Evolutionary conservation across 352 stramenopile species (phyloP).

Genomic region (Pythium folliculosum): DNA sequence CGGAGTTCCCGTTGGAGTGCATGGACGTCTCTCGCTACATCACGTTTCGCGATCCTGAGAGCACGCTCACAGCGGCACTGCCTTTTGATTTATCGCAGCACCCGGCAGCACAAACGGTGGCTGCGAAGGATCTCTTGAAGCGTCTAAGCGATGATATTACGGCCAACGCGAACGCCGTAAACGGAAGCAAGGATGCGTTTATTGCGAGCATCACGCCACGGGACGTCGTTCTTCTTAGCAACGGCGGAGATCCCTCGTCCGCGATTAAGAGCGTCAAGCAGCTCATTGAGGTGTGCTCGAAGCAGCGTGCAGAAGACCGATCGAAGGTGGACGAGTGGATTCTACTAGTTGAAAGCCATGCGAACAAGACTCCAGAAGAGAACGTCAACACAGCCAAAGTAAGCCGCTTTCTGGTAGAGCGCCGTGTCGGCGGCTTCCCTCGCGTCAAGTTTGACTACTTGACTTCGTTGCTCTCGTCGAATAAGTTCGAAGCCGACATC

Average conservation of each 20-base stretch:
- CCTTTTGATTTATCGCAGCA: constrained; percentile 94
- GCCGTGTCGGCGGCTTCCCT: constrained; percentile 60
- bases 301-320: constrained; percentile 55
- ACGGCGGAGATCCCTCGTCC: constrained; percentile 11
- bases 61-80: constrained; percentile 48
- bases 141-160: constrained; percentile 92
- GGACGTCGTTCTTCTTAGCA: constrained; percentile 35
- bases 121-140: constrained; percentile 93
- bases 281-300: constrained; percentile 54
- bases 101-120: constrained; percentile 89
- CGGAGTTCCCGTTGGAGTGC: constrained; percentile 70
- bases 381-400: constrained; percentile 28
- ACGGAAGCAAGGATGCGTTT: constrained; percentile 77
- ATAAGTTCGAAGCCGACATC: constrained; percentile 61
- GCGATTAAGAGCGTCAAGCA: constrained; percentile 41
- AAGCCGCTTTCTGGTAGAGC: constrained; percentile 60
- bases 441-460: constrained; percentile 78
- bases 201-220: constrained; percentile 60
- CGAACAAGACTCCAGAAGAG: constrained; percentile 49
- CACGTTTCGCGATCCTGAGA: constrained; percentile 72
- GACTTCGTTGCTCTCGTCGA: constrained; percentile 67
- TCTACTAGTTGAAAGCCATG: constrained; percentile 40
- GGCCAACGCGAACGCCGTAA: constrained; percentile 75
- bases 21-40: constrained; percentile 74
- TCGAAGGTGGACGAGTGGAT: constrained; percentile 56